These are phyloP conservation scores for Rhododendron henanense DNA, from an alignment of 148 eudicot species.

Conservation along the genomic window DNA sequence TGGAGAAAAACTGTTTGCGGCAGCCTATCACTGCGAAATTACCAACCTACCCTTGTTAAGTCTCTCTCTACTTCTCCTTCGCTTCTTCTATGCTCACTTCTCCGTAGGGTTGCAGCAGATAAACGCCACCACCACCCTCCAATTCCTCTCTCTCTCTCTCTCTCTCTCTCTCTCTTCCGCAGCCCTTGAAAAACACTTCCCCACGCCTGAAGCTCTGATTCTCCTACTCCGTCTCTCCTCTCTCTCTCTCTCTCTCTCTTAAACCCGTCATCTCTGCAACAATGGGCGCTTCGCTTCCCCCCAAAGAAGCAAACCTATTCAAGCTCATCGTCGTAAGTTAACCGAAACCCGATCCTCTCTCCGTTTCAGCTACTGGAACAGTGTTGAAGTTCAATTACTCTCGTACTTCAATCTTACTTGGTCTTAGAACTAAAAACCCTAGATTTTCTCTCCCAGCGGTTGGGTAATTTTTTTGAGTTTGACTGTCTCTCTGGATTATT, in stretches of 20 bases:
- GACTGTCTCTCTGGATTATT: not conserved
- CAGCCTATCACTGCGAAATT: not conserved
- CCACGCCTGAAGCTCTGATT: not conserved
- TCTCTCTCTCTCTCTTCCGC: constrained; percentile 10
- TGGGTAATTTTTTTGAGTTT: not conserved
- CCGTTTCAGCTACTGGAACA: not conserved
- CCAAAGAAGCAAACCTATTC: constrained; percentile 93
- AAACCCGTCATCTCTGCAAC: not conserved
- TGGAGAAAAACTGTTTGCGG: not conserved
- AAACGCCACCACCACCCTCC: constrained; percentile 51
- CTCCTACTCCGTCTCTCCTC: constrained; percentile 3
- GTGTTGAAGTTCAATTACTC: constrained; percentile 1
- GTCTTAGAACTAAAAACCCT: not conserved
- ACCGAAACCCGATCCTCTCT: constrained; percentile 3
- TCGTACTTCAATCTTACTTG: not conserved
- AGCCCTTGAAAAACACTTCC: constrained; percentile 8
- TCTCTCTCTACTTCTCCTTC: too few species aligned
- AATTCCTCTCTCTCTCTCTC: constrained; percentile 10
- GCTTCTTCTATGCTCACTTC: not conserved
- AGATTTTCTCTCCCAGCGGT: not conserved
- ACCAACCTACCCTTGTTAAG: not conserved
- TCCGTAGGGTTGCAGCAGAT: constrained; percentile 87
- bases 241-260: constrained; percentile 1
- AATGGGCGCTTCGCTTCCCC: constrained; percentile 91
- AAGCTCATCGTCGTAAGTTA: constrained; percentile 88